Conservation (phyloP, 306 rosid genomes). For the Elaeagnus macrophylla region DNA sequence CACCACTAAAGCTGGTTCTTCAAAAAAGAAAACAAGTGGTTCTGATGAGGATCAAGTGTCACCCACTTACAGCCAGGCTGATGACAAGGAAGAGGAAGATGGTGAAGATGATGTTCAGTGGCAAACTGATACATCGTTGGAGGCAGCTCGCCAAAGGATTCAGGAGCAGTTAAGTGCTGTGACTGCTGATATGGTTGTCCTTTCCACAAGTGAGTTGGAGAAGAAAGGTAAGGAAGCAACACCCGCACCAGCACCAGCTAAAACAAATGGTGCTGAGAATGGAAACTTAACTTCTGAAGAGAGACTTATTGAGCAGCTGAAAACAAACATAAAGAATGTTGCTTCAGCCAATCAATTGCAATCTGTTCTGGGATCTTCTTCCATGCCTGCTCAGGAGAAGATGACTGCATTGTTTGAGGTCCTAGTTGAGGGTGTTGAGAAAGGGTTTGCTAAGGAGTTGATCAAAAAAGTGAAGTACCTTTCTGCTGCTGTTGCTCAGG, state of each 20-base stretch:
- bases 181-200: constrained; percentile 66
- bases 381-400: constrained; percentile 40
- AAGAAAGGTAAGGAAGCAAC: constrained; percentile 18
- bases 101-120: constrained; percentile 40
- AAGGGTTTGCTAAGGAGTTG: constrained; percentile 45
- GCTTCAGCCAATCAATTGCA: constrained; percentile 25
- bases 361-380: constrained; percentile 16
- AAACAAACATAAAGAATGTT: constrained; percentile 34
- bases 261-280: constrained; percentile 14
- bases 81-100: constrained; percentile 24
- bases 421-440: constrained; percentile 29
- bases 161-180: constrained; percentile 54
- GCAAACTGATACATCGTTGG: constrained; percentile 55
- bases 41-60: constrained; percentile 49
- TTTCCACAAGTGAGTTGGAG: constrained; percentile 41
- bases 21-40: constrained; percentile 41
- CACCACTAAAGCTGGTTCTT: constrained; percentile 26
- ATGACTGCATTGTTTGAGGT: constrained; percentile 43
- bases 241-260: constrained; percentile 11
- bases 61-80: constrained; percentile 35
- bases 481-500: constrained; percentile 33
- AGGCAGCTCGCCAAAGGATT: constrained; percentile 49
- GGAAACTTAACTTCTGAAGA: constrained; percentile 17
- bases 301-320: constrained; percentile 32
- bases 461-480: constrained; percentile 35